Conservation (phyloP, 140 eudicot species). For the Bidens hawaiensis region DNA sequence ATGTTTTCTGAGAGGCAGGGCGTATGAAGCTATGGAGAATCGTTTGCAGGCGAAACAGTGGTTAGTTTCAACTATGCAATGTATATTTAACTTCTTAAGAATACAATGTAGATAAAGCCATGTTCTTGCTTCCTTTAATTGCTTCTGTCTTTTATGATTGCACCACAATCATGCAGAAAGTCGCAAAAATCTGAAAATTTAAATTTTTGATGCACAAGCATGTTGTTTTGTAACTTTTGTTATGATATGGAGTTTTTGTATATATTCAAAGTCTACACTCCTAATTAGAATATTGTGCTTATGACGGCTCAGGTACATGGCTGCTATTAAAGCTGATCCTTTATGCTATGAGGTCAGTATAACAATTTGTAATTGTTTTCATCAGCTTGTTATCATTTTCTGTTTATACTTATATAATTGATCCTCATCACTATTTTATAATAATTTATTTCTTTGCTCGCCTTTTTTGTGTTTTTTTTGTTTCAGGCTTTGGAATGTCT, state of each 20-base stretch:
- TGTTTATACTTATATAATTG: background rate
- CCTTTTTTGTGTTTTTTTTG: constrained; percentile 6
- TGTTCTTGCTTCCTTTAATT: background rate
- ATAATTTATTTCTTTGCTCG: background rate
- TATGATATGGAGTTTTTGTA: background rate
- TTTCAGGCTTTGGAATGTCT: constrained; percentile 92
- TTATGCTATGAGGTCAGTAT: constrained; percentile 83
- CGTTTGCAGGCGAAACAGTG: constrained; percentile 90
- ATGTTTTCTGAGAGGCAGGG: constrained; percentile 94
- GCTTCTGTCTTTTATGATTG: background rate
- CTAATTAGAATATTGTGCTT: background rate
- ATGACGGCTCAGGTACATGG: constrained; percentile 64
- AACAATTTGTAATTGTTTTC: background rate
- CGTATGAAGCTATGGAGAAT: constrained; percentile 91
- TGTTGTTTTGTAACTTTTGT: background rate
- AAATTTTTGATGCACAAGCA: background rate
- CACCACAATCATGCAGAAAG: background rate
- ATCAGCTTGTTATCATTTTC: background rate
- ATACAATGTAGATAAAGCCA: background rate
- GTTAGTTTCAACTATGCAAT: constrained; percentile 41
- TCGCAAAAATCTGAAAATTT: background rate
- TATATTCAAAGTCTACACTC: background rate
- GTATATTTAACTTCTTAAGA: too few relatives aligned
- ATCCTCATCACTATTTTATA: background rate
- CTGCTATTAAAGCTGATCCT: constrained; percentile 95